Percentiles rank a stretch among this genome's conserved stretches.
phyloP scores from a whole-genome alignment of 2,329 filamentous ascomycete species.

The Verticillium albo-atrum region DNA sequence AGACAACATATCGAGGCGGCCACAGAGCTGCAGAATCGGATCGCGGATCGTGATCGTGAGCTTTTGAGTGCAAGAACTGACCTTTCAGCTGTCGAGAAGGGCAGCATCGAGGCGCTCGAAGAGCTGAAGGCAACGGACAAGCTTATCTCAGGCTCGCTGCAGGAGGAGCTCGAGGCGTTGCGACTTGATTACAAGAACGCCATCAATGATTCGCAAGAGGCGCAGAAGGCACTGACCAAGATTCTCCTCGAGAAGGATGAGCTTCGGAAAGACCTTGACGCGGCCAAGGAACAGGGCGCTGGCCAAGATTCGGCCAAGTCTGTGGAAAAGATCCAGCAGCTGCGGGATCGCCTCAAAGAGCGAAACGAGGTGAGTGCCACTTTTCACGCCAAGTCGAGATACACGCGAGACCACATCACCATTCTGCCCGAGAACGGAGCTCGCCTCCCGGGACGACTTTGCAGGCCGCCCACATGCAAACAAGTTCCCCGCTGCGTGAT shows the following conservation, averaged over 20 bases:
- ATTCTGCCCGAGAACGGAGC: background rate
- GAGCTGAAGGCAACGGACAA: constrained; percentile 56
- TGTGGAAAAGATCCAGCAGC: constrained; percentile 53
- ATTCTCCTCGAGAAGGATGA: constrained; percentile 57
- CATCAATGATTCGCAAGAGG: constrained; percentile 48
- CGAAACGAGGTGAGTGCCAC: constrained; percentile 52
- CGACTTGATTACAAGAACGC: constrained; percentile 46
- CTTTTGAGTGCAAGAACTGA: constrained; percentile 48
- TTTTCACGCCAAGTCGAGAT: constrained; percentile 4
- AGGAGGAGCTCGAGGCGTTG: constrained; percentile 51
- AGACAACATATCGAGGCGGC: constrained; percentile 27
- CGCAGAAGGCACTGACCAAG: constrained; percentile 56
- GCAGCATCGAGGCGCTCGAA: constrained; percentile 49
- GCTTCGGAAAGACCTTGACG: constrained; percentile 50
- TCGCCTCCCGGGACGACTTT: background rate
- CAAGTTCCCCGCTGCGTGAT: background rate
- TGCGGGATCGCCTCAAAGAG: constrained; percentile 49
- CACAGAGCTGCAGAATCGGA: constrained; percentile 38
- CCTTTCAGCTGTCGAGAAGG: constrained; percentile 49
- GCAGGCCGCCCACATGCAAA: background rate
- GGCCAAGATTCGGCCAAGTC: constrained; percentile 34
- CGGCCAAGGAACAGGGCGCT: constrained; percentile 33
- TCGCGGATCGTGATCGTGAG: constrained; percentile 52
- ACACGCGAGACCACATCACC: background rate
- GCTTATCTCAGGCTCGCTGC: constrained; percentile 53